Conservation (phyloP, 768 basidiomycete species). For the Mycena galericulata region DNA sequence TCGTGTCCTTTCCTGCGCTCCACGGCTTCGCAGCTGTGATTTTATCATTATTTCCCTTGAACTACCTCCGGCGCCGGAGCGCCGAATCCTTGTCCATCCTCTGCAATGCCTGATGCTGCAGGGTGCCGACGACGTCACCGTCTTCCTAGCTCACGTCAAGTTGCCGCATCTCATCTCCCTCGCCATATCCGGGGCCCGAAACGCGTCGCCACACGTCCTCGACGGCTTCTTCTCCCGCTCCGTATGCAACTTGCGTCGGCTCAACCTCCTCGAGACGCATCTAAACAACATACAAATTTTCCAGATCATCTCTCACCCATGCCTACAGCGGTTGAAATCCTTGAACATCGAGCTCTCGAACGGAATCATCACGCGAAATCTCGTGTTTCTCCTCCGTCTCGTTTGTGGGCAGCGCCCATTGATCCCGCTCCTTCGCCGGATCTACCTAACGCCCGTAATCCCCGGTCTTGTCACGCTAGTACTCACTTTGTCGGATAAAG, state of each 20-base stretch:
- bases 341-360: slow-evolving; percentile 1
- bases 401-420: background rate
- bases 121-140: background rate
- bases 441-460: background rate
- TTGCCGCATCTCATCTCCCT: slow-evolving; percentile 2
- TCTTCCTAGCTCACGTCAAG: background rate
- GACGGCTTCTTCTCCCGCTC: slow-evolving; percentile 1
- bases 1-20: background rate
- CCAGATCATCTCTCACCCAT: background rate
- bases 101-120: slow-evolving; percentile 5
- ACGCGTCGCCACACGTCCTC: background rate
- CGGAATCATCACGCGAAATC: background rate
- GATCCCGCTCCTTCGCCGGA: background rate
- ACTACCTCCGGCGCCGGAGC: background rate
- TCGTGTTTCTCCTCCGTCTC: background rate
- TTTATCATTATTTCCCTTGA: background rate
- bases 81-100: background rate
- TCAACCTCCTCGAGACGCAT: background rate
- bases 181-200: background rate
- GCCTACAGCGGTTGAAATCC: background rate
- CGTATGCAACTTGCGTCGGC: background rate
- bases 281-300: background rate
- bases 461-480: background rate
- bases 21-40: background rate
- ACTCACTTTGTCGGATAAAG: background rate